Percentiles rank a stretch among this genome's conserved stretches.
Evolutionary conservation across 331 rosid species (phyloP).

Genomic region (Acacia concinna): DNA sequence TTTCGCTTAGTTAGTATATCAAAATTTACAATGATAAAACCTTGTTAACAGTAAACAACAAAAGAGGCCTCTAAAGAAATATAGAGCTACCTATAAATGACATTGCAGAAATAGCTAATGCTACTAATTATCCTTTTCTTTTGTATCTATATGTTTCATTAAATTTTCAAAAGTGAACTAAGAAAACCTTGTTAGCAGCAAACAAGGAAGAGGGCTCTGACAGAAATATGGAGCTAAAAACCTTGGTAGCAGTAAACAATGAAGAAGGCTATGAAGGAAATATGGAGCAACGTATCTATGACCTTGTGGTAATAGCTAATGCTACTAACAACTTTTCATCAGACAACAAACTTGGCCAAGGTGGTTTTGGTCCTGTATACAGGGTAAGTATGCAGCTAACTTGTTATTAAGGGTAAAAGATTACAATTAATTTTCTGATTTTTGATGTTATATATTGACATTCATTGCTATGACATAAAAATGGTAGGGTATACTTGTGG

Average conservation of each 20-base stretch:
- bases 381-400: background rate
- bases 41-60: background rate
- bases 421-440: background rate
- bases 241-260: background rate
- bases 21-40: background rate
- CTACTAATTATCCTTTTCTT: background rate
- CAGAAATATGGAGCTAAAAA: conserved; percentile 1
- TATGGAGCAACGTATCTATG: conserved; percentile 24
- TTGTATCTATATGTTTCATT: background rate
- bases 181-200: background rate
- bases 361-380: conserved; percentile 30
- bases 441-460: background rate
- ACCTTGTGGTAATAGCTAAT: background rate
- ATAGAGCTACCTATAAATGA: background rate
- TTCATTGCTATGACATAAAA: background rate
- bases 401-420: background rate
- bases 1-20: background rate
- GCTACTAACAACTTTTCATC: conserved; percentile 25
- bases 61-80: background rate
- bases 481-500: background rate
- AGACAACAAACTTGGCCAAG: conserved; percentile 26
- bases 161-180: background rate
- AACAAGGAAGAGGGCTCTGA: background rate
- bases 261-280: conserved; percentile 5
- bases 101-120: background rate